Percentiles rank a stretch among this genome's conserved stretches.
These are phyloP conservation scores for Jamesozyma rosinii DNA, from an alignment of 805 yeast genomes.

Conservation along the genomic window DNA sequence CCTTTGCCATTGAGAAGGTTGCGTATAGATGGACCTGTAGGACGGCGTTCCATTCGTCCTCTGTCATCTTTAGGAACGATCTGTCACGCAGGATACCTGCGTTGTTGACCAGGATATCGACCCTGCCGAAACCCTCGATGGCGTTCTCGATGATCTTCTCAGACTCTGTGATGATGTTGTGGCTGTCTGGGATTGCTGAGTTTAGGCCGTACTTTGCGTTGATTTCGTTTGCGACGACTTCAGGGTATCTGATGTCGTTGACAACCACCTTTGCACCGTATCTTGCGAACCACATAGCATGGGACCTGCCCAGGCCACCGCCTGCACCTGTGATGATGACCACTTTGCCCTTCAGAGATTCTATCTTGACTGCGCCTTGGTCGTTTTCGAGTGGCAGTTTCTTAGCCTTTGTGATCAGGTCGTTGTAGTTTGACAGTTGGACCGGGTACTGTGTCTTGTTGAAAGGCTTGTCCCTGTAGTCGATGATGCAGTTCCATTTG, in stretches of 20 bases:
- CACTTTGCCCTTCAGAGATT: constrained; percentile 67
- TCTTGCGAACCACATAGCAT: constrained; percentile 74
- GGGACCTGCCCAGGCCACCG: constrained; percentile 85
- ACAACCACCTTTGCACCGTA: constrained; percentile 94
- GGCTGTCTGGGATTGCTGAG: constrained; percentile 71
- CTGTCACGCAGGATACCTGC: constrained; percentile 92
- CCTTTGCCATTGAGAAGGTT: constrained; percentile 69
- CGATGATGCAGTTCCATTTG: constrained; percentile 52
- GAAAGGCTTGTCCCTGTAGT: constrained; percentile 51
- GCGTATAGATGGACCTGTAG: constrained; percentile 75
- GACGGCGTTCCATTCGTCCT: constrained; percentile 74
- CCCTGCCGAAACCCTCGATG: constrained; percentile 63
- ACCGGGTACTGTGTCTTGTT: constrained; percentile 56
- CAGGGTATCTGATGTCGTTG: constrained; percentile 76
- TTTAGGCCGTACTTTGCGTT: constrained; percentile 53
- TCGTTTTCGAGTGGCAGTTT: constrained; percentile 43
- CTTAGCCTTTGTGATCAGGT: constrained; percentile 44
- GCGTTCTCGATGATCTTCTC: constrained; percentile 71
- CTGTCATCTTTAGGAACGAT: constrained; percentile 76
- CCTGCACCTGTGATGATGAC: constrained; percentile 94
- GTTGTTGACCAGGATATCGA: constrained; percentile 80
- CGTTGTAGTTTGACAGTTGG: constrained; percentile 61
- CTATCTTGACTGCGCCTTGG: constrained; percentile 45
- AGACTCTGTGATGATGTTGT: constrained; percentile 72
- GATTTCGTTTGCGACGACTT: constrained; percentile 66